Evolutionary conservation across 495 filamentous ascomycete species (phyloP).

Genomic region (Thozetella sp.): DNA sequence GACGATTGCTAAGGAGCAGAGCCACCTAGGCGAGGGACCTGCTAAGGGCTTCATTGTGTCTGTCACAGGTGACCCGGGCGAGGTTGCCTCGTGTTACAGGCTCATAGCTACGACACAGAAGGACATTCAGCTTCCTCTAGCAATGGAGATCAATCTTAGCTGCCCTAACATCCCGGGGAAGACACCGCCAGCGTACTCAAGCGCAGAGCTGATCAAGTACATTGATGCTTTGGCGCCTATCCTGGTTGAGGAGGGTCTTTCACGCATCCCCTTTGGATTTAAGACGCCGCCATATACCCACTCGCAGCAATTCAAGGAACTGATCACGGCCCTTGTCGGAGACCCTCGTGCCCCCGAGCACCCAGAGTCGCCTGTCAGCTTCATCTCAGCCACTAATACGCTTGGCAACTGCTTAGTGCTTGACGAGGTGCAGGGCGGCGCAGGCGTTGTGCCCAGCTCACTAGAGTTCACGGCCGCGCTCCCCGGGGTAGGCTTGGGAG

Average conservation of each 20-base stretch:
- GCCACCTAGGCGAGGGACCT: constrained; percentile 5
- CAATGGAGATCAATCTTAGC: constrained; percentile 72
- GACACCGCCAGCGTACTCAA: constrained; percentile 69
- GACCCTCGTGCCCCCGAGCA: constrained; percentile 14
- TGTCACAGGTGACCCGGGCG: constrained; percentile 59
- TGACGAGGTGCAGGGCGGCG: constrained; percentile 1
- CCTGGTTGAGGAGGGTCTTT: constrained; percentile 5
- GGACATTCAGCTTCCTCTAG: constrained; percentile 33
- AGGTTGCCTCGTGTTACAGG: constrained; percentile 48
- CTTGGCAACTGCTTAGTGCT: constrained; percentile 67
- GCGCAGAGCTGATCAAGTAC: constrained; percentile 44
- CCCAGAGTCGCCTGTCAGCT: constrained; percentile 43
- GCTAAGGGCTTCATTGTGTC: constrained; percentile 67
- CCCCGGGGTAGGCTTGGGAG: constrained; percentile 59
- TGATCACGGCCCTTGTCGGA: constrained; percentile 53
- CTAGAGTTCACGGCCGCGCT: constrained; percentile 35
- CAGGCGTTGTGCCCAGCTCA: constrained; percentile 1
- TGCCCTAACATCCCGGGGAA: constrained; percentile 71
- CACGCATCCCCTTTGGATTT: constrained; percentile 52
- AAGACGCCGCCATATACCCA: constrained; percentile 77
- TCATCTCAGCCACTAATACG: constrained; percentile 74
- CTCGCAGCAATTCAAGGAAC: constrained; percentile 53
- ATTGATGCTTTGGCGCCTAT: constrained; percentile 30
- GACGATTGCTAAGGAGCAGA: constrained; percentile 30
- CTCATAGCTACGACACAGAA: constrained; percentile 18